Evolutionary conservation across 331 rosid genomes (phyloP).

Genomic region (Phaseolus coccineus): DNA sequence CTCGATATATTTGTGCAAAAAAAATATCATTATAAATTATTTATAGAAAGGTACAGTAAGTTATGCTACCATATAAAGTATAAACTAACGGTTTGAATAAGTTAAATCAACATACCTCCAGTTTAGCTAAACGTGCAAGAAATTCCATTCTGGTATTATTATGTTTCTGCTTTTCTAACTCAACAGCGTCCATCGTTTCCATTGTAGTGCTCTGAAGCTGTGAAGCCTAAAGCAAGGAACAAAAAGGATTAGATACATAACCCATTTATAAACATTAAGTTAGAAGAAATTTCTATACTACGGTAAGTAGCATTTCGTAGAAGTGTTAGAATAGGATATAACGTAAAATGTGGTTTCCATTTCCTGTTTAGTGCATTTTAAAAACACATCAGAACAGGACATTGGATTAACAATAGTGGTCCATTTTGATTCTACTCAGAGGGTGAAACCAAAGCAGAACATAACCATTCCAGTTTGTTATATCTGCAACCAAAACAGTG

Average conservation of each 20-base stretch:
- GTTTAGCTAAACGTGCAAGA: slow-evolving; percentile 75
- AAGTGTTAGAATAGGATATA: not conserved
- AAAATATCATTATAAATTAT: slow-evolving; percentile 31
- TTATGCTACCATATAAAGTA: not conserved
- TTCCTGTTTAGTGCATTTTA: not conserved
- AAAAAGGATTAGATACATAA: slow-evolving; percentile 30
- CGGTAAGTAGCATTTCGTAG: not conserved
- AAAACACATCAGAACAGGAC: not conserved
- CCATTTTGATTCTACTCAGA: not conserved
- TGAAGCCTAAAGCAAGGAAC: slow-evolving; percentile 71
- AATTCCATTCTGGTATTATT: slow-evolving; percentile 93
- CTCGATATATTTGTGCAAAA: slow-evolving; percentile 34
- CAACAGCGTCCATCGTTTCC: slow-evolving; percentile 99
- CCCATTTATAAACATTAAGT: slow-evolving; percentile 20
- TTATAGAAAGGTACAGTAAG: slow-evolving; percentile 13
- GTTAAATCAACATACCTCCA: slow-evolving; percentile 67
- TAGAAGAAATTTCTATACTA: slow-evolving; percentile 22
- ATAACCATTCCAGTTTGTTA: not conserved
- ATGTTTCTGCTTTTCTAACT: slow-evolving; percentile 92
- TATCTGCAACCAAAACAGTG: not conserved
- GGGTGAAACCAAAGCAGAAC: slow-evolving; percentile 14
- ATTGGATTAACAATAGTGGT: slow-evolving; percentile 3
- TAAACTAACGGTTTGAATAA: slow-evolving; percentile 39
- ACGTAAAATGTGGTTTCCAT: not conserved
- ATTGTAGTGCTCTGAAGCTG: slow-evolving; percentile 82